Percentiles rank a stretch among this genome's conserved stretches.
These are phyloP conservation scores for Clarireedia homoeocarpa DNA, from an alignment of 2,329 filamentous ascomycete species.

Conservation along the genomic window DNA sequence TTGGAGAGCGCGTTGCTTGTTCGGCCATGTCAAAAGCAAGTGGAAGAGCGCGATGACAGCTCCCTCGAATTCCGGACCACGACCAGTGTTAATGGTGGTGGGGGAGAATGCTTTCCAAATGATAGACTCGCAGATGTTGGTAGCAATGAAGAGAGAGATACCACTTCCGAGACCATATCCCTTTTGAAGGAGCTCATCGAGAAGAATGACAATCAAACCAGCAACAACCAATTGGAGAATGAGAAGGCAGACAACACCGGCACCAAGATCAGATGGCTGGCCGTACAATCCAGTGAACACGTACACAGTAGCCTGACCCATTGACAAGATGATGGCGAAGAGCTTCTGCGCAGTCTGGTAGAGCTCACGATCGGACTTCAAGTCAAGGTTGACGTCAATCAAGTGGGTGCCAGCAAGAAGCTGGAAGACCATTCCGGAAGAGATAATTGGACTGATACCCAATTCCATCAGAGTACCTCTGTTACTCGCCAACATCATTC, in stretches of 20 bases:
- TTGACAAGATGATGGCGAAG: conserved; percentile 93
- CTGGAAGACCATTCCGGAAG: conserved; percentile 99
- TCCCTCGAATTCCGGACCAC: conserved; percentile 97
- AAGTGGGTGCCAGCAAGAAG: conserved; percentile 98
- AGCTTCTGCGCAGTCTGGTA: conserved; percentile 99
- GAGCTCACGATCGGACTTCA: conserved; percentile 98
- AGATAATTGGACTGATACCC: conserved; percentile 98
- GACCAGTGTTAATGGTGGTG: conserved; percentile 97
- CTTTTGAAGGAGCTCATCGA: conserved; percentile 98
- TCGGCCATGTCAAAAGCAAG: conserved; percentile 94
- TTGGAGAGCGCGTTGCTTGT: conserved; percentile 97
- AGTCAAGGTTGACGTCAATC: conserved; percentile 99
- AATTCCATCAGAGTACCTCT: conserved; percentile 92
- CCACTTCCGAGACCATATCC: conserved; percentile 96
- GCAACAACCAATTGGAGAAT: conserved; percentile 97
- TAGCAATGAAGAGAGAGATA: conserved; percentile 99
- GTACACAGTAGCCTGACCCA: conserved; percentile 95
- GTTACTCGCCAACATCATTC: conserved; percentile 99
- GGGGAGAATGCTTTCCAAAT: conserved; percentile 99
- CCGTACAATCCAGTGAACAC: conserved; percentile 98
- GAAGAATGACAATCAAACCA: conserved; percentile 96
- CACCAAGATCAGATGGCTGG: conserved; percentile 90
- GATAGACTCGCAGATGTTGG: conserved; percentile 99
- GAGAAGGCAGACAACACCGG: conserved; percentile 95
- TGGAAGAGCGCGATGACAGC: conserved; percentile 97